Evolutionary conservation across 2,329 filamentous ascomycete species (phyloP), one percentile per base, ranked within the genome.

Genomic region (Ophiostoma populinum): DNA sequence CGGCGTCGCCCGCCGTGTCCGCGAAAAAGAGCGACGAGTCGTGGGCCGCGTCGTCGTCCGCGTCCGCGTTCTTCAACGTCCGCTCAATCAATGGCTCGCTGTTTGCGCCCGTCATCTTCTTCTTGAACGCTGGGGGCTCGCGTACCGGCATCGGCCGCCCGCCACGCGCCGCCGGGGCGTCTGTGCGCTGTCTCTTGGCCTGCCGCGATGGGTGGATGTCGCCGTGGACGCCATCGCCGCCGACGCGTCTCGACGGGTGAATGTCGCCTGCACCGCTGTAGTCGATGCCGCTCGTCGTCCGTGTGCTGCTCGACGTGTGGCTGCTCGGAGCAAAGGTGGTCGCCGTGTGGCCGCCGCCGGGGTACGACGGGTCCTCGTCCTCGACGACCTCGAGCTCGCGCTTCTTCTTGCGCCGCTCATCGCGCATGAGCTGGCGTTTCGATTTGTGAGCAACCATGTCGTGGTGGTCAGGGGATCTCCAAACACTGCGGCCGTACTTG

Each of bases 381-480:
- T 44, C 32, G 36, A 44, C 45, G 22, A 45, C n/a, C 13, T 53
- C 50, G 19, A 43, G 43, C 3, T 42, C 47, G 35, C 48, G 46
- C 42, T 53, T 52, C 41, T 54, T 55, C 40, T 49, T 49, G 29
- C 52, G 49, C 42, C 54, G 55, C 44, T 55, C 52, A 46, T 56
- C 53, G 22, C 53, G 51, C 31, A 51, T 32, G 16, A 53, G 45
- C 42, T 56, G 52, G 19, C 51, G 45, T 43, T 56, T 56, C 6
- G 53, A 56, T 35, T 55, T 55, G 32, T 50, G 49, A 26, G 47
- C 45, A 11, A 49, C 52, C 53, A 55, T 55, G n/a, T 22, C 25
- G 26, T 33, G 12, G 18, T 28, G 4, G 24, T 17, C 11, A n/a
- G 15, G 24, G 7, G 22, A 22, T 19, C 20, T 12, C 15, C 11